Base-by-base conservation (phyloP, 2,329 filamentous ascomycete species). In the Stagonosporopsis vannaccii region DNA sequence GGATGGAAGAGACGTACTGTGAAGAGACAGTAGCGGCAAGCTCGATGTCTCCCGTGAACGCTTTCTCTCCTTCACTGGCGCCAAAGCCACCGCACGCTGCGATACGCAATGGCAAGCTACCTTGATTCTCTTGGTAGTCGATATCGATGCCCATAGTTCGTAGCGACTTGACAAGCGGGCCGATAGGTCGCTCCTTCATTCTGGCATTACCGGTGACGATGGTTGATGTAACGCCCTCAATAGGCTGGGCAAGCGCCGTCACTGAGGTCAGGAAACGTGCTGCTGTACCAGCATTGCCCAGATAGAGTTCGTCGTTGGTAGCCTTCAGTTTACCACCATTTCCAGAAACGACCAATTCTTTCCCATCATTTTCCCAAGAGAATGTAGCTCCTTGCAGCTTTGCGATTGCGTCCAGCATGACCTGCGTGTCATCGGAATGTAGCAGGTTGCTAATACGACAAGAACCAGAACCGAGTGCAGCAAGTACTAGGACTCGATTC, bases 1-100 rank as follows among this genome's bases (percentile, higher is more conserved):
- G 82, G 61, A 99, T 87, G 1, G 94, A 97, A 0, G 95, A 98
- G 33, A 99, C 95, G 72, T 98, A 99, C 78, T 99, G 95, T n/a
- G 95, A 98, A 8, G 95, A 99, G 15, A 98, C 90, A 37, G 95
- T 98, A 0, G 95, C 95, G 11, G 93, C 92, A 53, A 99, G 84
- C 73, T 96, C 90, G 67, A 99, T 97, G 25, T 90, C 83, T 33
- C 95, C 95, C 51, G 93, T 68, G 52, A 76, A 76, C 0, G 58
- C 64, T 4, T 54, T 56, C 39, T 68, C 94, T 42, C 87, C 85
- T 64, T 97, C 89, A 4, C 93, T 94, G 43, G 88, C 89, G 22
- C 90, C 90, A 41, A 77, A 77, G 5, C 71, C 74, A 4, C 73
- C 68, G 33, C 73, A 75, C 4, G 95, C 92, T 59, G 89, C 85